Conservation (phyloP, 495 filamentous ascomycete genomes). For the Neurospora sp. region DNA sequence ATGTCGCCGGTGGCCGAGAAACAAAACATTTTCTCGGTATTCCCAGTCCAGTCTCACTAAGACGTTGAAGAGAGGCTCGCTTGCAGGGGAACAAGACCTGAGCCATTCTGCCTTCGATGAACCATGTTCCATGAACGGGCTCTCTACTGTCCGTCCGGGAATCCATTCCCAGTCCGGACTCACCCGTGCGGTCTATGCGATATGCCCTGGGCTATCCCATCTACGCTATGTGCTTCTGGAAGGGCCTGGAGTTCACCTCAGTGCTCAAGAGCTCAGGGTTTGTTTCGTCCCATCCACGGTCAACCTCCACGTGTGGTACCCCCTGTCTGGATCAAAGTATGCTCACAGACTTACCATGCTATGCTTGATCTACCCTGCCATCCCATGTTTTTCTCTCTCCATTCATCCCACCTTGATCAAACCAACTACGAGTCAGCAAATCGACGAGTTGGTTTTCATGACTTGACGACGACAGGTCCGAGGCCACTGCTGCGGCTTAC, state of each 20-base stretch:
- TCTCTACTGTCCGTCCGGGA: constrained; percentile 13
- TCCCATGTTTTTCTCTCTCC: constrained; percentile 18
- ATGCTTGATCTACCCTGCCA: constrained; percentile 7
- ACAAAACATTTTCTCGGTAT: background rate
- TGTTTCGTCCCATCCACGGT: background rate
- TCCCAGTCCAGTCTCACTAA: background rate
- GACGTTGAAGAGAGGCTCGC: background rate
- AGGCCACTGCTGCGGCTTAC: constrained; percentile 32
- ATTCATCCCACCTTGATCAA: constrained; percentile 20
- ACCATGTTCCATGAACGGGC: constrained; percentile 16
- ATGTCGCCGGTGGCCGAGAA: background rate
- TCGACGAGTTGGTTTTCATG: constrained; percentile 34
- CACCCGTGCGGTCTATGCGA: background rate
- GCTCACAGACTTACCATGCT: background rate
- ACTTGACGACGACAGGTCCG: constrained; percentile 31
- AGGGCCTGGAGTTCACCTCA: background rate
- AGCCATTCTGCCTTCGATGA: background rate
- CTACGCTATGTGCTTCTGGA: constrained; percentile 12
- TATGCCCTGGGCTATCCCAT: background rate
- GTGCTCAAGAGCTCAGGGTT: background rate
- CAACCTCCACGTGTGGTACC: background rate
- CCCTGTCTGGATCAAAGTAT: background rate
- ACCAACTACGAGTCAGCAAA: constrained; percentile 20
- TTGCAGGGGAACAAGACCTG: background rate
- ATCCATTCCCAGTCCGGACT: constrained; percentile 12